Percentiles rank a stretch among this genome's conserved stretches.
These are phyloP conservation scores for Grigorovia yakushimaensis DNA, from an alignment of 805 yeast genomes.

Conservation along the genomic window DNA sequence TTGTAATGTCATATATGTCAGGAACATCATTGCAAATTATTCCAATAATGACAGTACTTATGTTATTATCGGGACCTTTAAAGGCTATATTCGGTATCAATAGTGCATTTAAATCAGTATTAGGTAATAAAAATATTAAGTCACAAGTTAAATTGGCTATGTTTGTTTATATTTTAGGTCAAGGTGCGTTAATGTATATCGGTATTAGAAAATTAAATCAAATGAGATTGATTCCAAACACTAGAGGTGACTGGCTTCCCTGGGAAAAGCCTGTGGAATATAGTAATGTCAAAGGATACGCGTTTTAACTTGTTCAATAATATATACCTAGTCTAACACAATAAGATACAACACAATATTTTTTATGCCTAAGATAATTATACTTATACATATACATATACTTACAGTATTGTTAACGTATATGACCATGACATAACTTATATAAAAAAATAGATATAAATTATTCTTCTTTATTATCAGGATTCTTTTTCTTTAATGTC, in stretches of 20 bases:
- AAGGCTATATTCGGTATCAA: conserved; percentile 56
- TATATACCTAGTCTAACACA: too few relatives aligned
- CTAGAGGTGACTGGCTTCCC: conserved; percentile 81
- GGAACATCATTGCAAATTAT: conserved; percentile 85
- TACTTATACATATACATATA: conserved; percentile 5
- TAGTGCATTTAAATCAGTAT: conserved; percentile 42
- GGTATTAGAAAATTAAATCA: conserved; percentile 78
- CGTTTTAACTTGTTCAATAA: conserved; percentile 10
- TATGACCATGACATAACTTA: too few relatives aligned
- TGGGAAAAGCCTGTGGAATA: conserved; percentile 50
- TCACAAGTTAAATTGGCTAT: conserved; percentile 31
- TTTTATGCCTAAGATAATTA: too few relatives aligned
- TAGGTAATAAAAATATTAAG: conserved; percentile 27
- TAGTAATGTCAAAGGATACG: conserved; percentile 13
- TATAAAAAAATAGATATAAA: too few relatives aligned
- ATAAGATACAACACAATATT: too few relatives aligned
- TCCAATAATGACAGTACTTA: conserved; percentile 81
- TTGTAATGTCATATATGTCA: conserved; percentile 85
- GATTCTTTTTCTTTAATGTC: too few relatives aligned
- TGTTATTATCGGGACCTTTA: conserved; percentile 70
- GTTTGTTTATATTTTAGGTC: conserved; percentile 38
- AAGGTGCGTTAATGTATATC: conserved; percentile 49
- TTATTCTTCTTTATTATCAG: too few relatives aligned
- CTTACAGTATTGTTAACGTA: too few relatives aligned
- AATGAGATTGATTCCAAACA: conserved; percentile 89